Evolutionary conservation across 2,329 filamentous ascomycete genomes (phyloP), one percentile per base, ranked within the genome.

Genomic region (Penicillium sp.): DNA sequence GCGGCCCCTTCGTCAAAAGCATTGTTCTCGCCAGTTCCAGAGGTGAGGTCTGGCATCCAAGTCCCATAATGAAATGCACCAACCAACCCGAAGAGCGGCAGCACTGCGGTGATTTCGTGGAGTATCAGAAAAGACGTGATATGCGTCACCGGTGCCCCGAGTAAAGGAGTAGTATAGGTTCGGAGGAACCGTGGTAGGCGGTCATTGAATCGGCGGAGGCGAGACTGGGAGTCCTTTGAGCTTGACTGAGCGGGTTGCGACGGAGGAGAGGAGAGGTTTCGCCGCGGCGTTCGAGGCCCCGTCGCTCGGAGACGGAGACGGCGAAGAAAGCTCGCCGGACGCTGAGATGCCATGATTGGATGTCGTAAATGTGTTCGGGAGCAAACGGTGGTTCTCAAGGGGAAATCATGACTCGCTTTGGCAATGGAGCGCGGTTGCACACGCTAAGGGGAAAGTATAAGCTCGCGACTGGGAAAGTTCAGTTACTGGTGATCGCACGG

Each of bases 21-120:
- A 45, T 59, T 64, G 6, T 44, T 48, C 28, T 57, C 50, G 7
- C 54, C 56, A 16, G 59, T 54, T 13, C 57, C 65, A 5, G 64
- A 62, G 8, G 63, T 57, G 57, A 75, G 76, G 4, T 79, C 72
- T 0, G 92, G 91, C 25, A 90, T 79, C 79, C 87, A 88, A 55
- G 85, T 78, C 1, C 84, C 84, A 68, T 90, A 91, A 74, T 97
- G 89, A 71, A 99, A 96, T 1, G 84, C 69, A 0, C 80, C 85
- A 20, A 89, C 85, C 1, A 97, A 80, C 0, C 82, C 86, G 35
- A 95, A 69, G 0, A 97, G 74, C 0, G 92, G 92, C 1, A 92
- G 71, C 10, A 96, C 75, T 9, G 94, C 92, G 0, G 94, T 97
- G 40, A 96, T 69, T 72, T 99, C 94, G 76, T 99, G 94, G 0